A percentile compares a stretch with the other conserved stretches of the same genome.
Evolutionary conservation across 2,329 filamentous ascomycete genomes (phyloP).

Genomic region (Aspergillus amoenus): DNA sequence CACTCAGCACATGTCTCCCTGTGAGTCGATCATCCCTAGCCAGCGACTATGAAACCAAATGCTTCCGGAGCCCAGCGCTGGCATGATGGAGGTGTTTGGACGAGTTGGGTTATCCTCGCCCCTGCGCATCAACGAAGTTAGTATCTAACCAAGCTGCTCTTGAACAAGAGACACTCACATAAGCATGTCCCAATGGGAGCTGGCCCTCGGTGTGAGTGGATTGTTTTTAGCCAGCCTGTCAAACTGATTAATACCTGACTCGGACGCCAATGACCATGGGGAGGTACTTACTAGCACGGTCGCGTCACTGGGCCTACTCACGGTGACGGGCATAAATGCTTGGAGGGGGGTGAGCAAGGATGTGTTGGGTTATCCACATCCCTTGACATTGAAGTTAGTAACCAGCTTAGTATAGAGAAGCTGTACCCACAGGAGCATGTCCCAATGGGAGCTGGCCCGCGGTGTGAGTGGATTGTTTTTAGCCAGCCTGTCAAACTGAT

Average conservation of each 20-base stretch:
- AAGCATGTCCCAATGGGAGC: not conserved
- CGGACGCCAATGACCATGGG: not conserved
- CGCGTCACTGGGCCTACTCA: slow-evolving; percentile 11
- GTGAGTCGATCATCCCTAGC: not conserved
- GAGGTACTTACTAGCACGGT: slow-evolving; percentile 14
- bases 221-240: slow-evolving; percentile 17
- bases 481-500: not conserved
- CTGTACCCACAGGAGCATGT: not conserved
- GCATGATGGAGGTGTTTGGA: not conserved
- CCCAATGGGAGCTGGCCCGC: not conserved
- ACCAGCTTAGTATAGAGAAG: not conserved
- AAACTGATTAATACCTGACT: not conserved
- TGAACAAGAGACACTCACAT: not conserved
- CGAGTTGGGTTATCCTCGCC: not conserved
- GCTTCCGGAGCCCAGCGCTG: not conserved
- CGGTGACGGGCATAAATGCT: not conserved
- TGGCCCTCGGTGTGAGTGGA: slow-evolving; percentile 1
- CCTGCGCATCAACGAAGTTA: not conserved
- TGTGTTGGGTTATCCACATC: slow-evolving; percentile 2
- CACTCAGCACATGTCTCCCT: not conserved
- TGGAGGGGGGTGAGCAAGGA: not conserved
- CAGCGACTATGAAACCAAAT: not conserved
- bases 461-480: not conserved
- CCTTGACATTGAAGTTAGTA: not conserved
- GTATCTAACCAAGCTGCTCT: slow-evolving; percentile 7